Percentiles rank a stretch among this genome's conserved stretches.
These are phyloP conservation scores for Amaranthus tricolor DNA, from an alignment of 179 eudicot species.

Conservation along the genomic window DNA sequence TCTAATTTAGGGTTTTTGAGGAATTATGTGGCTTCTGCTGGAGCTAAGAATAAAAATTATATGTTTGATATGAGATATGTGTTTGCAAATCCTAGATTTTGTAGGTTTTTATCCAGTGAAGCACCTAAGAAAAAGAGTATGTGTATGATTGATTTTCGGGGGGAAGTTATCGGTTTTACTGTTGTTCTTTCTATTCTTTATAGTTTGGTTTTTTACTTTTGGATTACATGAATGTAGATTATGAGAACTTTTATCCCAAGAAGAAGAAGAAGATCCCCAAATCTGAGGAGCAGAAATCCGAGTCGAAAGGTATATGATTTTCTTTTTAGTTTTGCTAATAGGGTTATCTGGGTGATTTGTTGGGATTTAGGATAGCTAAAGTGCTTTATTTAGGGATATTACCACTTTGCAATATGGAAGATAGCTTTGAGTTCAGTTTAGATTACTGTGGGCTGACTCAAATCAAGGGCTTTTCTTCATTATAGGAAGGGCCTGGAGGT, in stretches of 20 bases:
- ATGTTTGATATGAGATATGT: slow-evolving; percentile 40
- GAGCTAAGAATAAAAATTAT: slow-evolving; percentile 31
- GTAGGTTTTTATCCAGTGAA: slow-evolving; percentile 58
- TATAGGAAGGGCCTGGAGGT: too few relatives aligned
- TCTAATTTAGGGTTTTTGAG: slow-evolving; percentile 50
- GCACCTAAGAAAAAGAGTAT: slow-evolving; percentile 73
- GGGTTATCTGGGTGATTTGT: not conserved
- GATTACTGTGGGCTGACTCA: not conserved
- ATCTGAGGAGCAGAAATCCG: slow-evolving; percentile 59
- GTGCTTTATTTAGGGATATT: not conserved
- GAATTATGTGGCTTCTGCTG: slow-evolving; percentile 47
- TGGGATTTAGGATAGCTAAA: not conserved
- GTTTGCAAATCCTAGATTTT: slow-evolving; percentile 44
- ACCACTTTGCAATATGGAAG: not conserved
- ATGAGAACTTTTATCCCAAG: slow-evolving; percentile 81
- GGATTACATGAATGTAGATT: slow-evolving; percentile 40
- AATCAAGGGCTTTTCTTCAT: not conserved
- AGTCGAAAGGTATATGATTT: slow-evolving; percentile 58
- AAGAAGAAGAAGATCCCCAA: slow-evolving; percentile 82
- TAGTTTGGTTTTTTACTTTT: not conserved
- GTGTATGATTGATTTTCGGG: slow-evolving; percentile 10
- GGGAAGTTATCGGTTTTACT: not conserved
- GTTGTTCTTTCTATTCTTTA: not conserved
- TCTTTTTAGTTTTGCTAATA: not conserved
- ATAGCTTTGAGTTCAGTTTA: not conserved